These are phyloP conservation scores for Auxenochlorella pyrenoidosa DNA, from an alignment of 139 green algal species.

Conservation along the genomic window DNA sequence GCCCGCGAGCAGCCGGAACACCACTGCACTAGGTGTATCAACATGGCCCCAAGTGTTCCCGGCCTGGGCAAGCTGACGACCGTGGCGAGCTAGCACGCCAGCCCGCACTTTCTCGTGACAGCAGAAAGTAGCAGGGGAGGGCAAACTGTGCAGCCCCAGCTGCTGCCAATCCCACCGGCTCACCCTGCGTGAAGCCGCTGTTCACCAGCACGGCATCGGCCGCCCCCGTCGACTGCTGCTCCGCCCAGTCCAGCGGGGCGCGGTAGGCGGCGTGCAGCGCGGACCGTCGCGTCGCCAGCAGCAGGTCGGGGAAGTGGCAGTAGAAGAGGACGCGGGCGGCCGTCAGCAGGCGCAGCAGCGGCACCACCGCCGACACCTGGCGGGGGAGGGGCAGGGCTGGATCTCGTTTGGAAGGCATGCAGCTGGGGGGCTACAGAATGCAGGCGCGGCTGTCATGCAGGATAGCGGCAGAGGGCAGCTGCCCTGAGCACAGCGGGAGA, in stretches of 20 bases:
- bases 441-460: not conserved
- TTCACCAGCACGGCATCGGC: conserved; percentile 92
- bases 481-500: not conserved
- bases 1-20: no score
- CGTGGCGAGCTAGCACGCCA: no score
- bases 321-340: conserved; percentile 91
- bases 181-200: conserved; percentile 86
- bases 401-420: no score
- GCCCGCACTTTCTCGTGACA: no score
- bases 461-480: not conserved
- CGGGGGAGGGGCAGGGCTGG: not conserved
- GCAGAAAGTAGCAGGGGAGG: no score
- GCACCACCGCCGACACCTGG: conserved; percentile 77
- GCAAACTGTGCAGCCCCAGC: not conserved
- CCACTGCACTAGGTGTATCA: not conserved
- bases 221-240: conserved; percentile 84
- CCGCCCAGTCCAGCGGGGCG: conserved; percentile 83
- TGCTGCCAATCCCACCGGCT: not conserved
- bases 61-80: no score
- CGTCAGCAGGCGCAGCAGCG: conserved; percentile 74
- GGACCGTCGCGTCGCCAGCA: conserved; percentile 71
- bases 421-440: no score
- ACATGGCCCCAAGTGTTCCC: not conserved
- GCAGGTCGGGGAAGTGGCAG: conserved; percentile 97
- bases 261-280: conserved; percentile 63